Conservation (phyloP, 1,284 basidiomycete species). For the Phellinidium pouzarii region DNA sequence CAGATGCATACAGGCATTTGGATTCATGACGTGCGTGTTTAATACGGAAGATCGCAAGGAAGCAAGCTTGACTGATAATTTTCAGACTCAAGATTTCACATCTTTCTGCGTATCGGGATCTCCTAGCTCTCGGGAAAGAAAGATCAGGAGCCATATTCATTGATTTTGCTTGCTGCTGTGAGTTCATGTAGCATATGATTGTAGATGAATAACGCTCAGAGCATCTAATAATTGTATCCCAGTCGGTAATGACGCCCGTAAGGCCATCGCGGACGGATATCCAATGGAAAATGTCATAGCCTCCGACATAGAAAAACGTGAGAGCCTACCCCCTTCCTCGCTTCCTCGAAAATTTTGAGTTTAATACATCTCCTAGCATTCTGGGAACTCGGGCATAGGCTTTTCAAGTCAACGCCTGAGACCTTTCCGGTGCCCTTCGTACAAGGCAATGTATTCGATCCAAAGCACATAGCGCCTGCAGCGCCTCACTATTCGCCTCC, state of each 20-base stretch:
- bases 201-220: neutral
- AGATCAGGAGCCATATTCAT: slow-evolving; percentile 41
- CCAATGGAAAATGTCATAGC: slow-evolving; percentile 24
- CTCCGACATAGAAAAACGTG: slow-evolving; percentile 24
- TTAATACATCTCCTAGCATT: slow-evolving; percentile 22
- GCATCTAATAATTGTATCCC: neutral
- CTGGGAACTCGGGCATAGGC: slow-evolving; percentile 30
- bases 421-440: slow-evolving; percentile 31
- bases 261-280: slow-evolving; percentile 24
- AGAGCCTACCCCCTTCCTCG: neutral
- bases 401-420: slow-evolving; percentile 27
- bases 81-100: slow-evolving; percentile 35
- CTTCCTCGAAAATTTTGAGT: neutral
- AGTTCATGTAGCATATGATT: slow-evolving; percentile 19
- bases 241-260: slow-evolving; percentile 26
- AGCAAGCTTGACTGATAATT: neutral
- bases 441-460: slow-evolving; percentile 28
- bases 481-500: slow-evolving; percentile 19
- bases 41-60: neutral
- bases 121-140: slow-evolving; percentile 34
- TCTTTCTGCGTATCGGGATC: slow-evolving; percentile 37
- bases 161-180: slow-evolving; percentile 44
- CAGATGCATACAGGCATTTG: slow-evolving; percentile 19
- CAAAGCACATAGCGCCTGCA: slow-evolving; percentile 22
- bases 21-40: slow-evolving; percentile 18